Percentiles rank a stretch among this genome's conserved stretches.
These are phyloP conservation scores for Pseudozyma hubeiensis DNA, from an alignment of 1,284 basidiomycete species.

Conservation along the genomic window DNA sequence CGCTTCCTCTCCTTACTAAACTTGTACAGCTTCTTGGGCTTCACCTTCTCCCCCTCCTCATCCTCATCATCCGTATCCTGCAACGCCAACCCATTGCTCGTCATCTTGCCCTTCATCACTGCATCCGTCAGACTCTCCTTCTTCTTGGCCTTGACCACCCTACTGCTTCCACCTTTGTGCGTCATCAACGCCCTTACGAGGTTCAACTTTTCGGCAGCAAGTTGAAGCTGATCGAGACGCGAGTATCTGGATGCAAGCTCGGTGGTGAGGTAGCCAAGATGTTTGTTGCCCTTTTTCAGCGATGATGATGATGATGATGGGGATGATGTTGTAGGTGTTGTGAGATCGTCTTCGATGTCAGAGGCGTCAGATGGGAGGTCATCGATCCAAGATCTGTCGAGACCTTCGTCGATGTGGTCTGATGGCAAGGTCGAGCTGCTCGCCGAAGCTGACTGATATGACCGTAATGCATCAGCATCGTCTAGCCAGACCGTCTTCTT, in stretches of 20 bases:
- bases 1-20: conserved; percentile 60
- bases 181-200: conserved; percentile 61
- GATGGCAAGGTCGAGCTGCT: not conserved
- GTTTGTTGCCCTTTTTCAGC: conserved; percentile 50
- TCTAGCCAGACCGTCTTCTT: conserved; percentile 67
- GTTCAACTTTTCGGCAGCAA: conserved; percentile 56
- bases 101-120: conserved; percentile 52
- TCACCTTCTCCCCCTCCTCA: conserved; percentile 16
- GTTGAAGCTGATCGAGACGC: conserved; percentile 52
- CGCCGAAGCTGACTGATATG: conserved; percentile 18
- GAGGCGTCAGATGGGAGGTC: conserved; percentile 30
- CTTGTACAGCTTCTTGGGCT: conserved; percentile 36
- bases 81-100: conserved; percentile 50
- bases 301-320: conserved; percentile 3
- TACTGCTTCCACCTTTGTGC: conserved; percentile 39
- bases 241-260: conserved; percentile 56
- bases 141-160: conserved; percentile 35
- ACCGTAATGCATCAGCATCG: conserved; percentile 43
- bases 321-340: not conserved
- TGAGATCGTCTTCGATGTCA: conserved; percentile 21
- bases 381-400: conserved; percentile 27
- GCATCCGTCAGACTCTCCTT: conserved; percentile 27
- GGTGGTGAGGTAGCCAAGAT: conserved; percentile 53
- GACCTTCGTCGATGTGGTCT: conserved; percentile 5
- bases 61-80: conserved; percentile 47